A percentile compares a stretch with the other conserved stretches of the same genome.
These are phyloP conservation scores for Arctium lappa DNA, from an alignment of 129 eudicot species.

Conservation along the genomic window DNA sequence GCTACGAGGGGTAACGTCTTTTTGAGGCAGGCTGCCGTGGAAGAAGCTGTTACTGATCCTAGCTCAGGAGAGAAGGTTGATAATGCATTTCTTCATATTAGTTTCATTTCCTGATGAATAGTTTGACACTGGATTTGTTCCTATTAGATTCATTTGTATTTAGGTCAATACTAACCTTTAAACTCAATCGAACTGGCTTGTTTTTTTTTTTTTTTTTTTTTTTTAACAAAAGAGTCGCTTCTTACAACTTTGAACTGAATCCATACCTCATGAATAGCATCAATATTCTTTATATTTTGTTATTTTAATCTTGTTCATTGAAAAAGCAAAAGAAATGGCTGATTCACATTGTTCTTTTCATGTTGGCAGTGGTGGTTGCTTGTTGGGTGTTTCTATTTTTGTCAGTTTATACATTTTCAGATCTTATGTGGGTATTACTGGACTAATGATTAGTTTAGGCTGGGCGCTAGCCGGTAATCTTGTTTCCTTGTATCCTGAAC, in stretches of 20 bases:
- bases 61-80: slow-evolving; percentile 81
- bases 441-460: neutral
- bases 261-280: neutral
- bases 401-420: too few species aligned
- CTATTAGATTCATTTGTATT: neutral
- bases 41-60: slow-evolving; percentile 78
- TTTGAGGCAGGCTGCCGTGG: slow-evolving; percentile 63
- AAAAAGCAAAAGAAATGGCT: neutral
- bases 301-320: neutral
- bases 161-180: neutral
- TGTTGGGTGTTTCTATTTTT: too few species aligned
- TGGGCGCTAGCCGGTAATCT: neutral
- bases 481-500: neutral
- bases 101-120: neutral
- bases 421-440: neutral
- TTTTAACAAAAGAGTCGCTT: neutral
- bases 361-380: too few species aligned
- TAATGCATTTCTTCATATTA: slow-evolving; percentile 2
- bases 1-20: slow-evolving; percentile 96
- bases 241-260: neutral
- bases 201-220: neutral
- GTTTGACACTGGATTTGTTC: neutral
- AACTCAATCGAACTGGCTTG: neutral
- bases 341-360: too few species aligned
- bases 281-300: neutral